Conservation (phyloP, 1,284 basidiomycete species). For the Leccinum cinnamomeum region DNA sequence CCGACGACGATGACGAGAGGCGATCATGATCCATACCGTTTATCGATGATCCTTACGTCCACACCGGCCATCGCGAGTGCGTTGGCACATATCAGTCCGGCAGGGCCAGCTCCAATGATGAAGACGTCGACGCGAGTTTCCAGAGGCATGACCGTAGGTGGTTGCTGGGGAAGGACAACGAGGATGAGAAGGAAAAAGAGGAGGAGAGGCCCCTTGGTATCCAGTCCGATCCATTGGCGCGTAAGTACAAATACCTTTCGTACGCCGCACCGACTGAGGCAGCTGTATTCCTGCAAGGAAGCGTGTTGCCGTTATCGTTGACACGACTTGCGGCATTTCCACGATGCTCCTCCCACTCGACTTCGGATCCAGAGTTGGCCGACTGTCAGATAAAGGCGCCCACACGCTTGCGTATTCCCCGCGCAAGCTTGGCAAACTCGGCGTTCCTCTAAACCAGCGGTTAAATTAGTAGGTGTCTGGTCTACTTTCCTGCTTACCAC, state of each 20-base stretch:
- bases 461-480: background rate
- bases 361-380: background rate
- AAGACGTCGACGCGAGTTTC: slow-evolving; percentile 44
- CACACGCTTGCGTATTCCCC: background rate
- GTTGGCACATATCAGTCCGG: background rate
- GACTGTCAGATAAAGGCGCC: background rate
- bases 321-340: background rate
- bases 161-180: background rate
- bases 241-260: background rate
- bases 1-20: background rate
- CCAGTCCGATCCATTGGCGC: background rate
- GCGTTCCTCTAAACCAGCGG: background rate
- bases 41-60: background rate
- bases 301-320: background rate
- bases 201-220: background rate
- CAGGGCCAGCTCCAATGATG: background rate
- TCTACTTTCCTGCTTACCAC: background rate
- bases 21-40: background rate
- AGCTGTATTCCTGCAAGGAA: background rate
- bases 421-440: background rate
- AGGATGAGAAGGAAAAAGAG: background rate
- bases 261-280: background rate
- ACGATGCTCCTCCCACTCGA: background rate
- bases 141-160: slow-evolving; percentile 12
- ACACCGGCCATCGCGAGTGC: background rate